Conservation (phyloP, 495 filamentous ascomycete genomes). For the Clohesyomyces aquaticus region DNA sequence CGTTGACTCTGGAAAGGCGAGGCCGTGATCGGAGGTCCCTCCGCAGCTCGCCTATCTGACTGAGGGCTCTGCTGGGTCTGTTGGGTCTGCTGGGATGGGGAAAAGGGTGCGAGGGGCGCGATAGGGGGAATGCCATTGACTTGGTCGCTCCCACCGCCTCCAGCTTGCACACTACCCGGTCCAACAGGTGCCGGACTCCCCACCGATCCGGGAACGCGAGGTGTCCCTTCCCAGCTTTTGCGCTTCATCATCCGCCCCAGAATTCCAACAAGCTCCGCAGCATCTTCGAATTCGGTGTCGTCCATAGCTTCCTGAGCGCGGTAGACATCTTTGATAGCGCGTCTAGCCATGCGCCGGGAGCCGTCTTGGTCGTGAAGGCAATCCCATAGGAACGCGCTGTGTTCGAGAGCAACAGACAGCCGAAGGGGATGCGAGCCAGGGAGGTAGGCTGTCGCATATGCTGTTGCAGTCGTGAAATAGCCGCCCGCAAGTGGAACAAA, state of each 20-base stretch:
- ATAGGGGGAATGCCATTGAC: slow-evolving; percentile 8
- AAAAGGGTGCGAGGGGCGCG: background rate
- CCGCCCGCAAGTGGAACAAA: slow-evolving; percentile 80
- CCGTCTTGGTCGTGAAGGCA: slow-evolving; percentile 80
- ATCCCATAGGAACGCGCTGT: slow-evolving; percentile 93
- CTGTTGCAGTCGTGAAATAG: slow-evolving; percentile 77
- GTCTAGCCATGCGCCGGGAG: slow-evolving; percentile 74
- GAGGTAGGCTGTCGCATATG: slow-evolving; percentile 72
- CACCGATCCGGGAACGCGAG: slow-evolving; percentile 24
- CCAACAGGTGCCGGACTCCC: slow-evolving; percentile 24
- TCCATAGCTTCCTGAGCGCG: slow-evolving; percentile 88
- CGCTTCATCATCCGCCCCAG: slow-evolving; percentile 54
- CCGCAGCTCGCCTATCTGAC: slow-evolving; percentile 16
- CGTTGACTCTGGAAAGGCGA: slow-evolving; percentile 18
- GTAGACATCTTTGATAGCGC: slow-evolving; percentile 88
- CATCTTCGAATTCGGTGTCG: slow-evolving; percentile 68
- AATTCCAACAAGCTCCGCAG: slow-evolving; percentile 52
- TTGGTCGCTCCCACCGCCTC: slow-evolving; percentile 6
- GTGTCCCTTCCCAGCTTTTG: slow-evolving; percentile 42
- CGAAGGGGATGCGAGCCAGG: slow-evolving; percentile 89
- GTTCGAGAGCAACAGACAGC: slow-evolving; percentile 88
- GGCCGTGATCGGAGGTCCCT: slow-evolving; percentile 25
- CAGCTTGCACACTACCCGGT: slow-evolving; percentile 19
- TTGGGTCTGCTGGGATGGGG: slow-evolving; percentile 10
- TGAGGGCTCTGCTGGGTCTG: too few species aligned